These are phyloP conservation scores for Pseudogymnoascus sp. DNA, from an alignment of 2,329 filamentous ascomycete species.

Conservation along the genomic window DNA sequence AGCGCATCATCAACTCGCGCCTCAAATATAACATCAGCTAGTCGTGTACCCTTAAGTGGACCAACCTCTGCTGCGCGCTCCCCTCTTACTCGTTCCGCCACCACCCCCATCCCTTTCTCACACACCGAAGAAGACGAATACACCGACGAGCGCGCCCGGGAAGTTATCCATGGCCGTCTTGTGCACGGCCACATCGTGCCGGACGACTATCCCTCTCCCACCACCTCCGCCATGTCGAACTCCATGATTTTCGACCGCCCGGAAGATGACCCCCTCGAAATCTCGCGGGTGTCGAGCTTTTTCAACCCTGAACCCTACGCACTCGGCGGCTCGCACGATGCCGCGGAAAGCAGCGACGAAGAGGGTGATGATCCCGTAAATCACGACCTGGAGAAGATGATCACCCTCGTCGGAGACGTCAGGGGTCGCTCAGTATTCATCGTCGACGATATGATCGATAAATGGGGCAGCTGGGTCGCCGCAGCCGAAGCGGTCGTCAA, in stretches of 20 bases:
- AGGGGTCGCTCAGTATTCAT: conserved; percentile 83
- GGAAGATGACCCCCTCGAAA: conserved; percentile 74
- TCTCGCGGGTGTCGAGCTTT: conserved; percentile 72
- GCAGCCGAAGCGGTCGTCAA: conserved; percentile 96
- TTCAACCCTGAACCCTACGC: conserved; percentile 62
- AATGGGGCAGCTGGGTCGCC: conserved; percentile 92
- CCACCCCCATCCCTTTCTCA: conserved; percentile 17
- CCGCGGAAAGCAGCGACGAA: conserved; percentile 75
- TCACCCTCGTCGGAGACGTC: conserved; percentile 95
- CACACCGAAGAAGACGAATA: conserved; percentile 25
- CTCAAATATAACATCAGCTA: conserved; percentile 19
- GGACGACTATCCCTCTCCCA: conserved; percentile 80
- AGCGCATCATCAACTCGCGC: conserved; percentile 21
- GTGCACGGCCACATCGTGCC: conserved; percentile 94
- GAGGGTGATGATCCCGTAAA: conserved; percentile 86
- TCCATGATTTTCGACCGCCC: conserved; percentile 43
- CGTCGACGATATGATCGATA: conserved; percentile 98
- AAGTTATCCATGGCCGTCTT: conserved; percentile 85
- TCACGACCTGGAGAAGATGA: conserved; percentile 80
- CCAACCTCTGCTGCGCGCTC: conserved; percentile 16
- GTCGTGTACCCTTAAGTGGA: conserved; percentile 18
- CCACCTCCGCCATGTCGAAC: conserved; percentile 60
- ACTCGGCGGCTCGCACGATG: conserved; percentile 78
- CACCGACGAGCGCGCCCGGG: conserved; percentile 67
- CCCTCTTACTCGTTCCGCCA: conserved; percentile 20